Evolutionary conservation across 2,329 filamentous ascomycete genomes (phyloP), one percentile per base, ranked within the genome.

Genomic region (Fusarium sororula): DNA sequence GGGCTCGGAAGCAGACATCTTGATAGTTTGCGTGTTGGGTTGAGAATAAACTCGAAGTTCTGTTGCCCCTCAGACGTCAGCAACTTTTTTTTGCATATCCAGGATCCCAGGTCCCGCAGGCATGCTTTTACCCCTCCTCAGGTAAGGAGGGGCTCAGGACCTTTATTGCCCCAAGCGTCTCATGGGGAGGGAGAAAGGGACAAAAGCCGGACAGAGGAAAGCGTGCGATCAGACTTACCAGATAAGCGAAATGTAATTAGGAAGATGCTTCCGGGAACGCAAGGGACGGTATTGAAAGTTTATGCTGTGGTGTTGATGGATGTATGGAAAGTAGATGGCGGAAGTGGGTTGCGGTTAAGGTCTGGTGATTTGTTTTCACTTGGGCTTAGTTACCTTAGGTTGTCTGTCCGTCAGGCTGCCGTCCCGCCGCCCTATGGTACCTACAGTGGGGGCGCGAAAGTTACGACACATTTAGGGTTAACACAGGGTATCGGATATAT

Each of bases 1-100:
- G 75, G 83, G 84, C 76, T 88, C 86, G 75, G 83, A 80, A 70
- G 85, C 81, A 82, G 84, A 87, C 87, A 88, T 88, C 51, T 80
- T 85, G 75, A 58, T 63, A 69, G 61, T 63, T 67, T 68, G 53
- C 57, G 69, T 60, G 54, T 41, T 72, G 32, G 71, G 63, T 64
- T 61, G 62, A 68, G 71, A 47, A 56, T 63, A 51, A 48, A 65
- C 32, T 72, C 45, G 44, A 57, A 54, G 48, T 53, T 63, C 64
- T 68, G 48, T 64, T 69, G 47, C 68, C 63, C 61, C 63, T 69
- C 70, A 63, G 50, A 72, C 42, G 66, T 75, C 70, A 75, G 73
- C 69, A 66, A 73, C 63, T 59, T 72, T 72, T 62, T 62, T 62
- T 65, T 57, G 51, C 42, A 26, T 61, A 38, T 26, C 45, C 41